These are phyloP conservation scores for Lachancea waltii DNA, from an alignment of 805 yeast species.

Conservation along the genomic window DNA sequence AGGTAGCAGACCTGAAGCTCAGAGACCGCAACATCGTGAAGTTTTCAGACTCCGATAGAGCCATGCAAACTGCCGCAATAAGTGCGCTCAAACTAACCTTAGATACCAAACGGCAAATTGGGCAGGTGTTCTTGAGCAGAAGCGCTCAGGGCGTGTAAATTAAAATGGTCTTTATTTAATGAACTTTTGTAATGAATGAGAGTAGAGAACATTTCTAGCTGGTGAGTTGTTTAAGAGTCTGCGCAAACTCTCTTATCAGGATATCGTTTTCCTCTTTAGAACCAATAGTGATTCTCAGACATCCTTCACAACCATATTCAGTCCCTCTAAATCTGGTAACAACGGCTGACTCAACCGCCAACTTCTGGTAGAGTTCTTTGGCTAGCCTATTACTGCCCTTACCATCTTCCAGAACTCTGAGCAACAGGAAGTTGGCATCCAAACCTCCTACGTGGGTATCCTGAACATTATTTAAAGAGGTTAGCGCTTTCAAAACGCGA, in stretches of 20 bases:
- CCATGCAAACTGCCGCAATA: constrained; percentile 11
- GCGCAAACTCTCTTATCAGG: constrained; percentile 46
- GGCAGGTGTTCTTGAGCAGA: constrained; percentile 18
- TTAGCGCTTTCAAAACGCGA: constrained; percentile 46
- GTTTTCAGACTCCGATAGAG: constrained; percentile 1
- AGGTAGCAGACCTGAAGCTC: constrained; percentile 15
- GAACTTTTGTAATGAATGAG: background rate
- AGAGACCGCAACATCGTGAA: background rate
- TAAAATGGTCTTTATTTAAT: too few species aligned
- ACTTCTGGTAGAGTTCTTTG: constrained; percentile 49
- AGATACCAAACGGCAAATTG: constrained; percentile 25
- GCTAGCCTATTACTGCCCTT: constrained; percentile 73
- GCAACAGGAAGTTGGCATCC: constrained; percentile 79
- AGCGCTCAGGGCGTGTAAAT: background rate
- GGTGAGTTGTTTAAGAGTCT: constrained; percentile 26
- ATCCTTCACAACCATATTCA: constrained; percentile 86
- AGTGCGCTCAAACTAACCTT: constrained; percentile 20
- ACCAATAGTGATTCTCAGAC: constrained; percentile 82
- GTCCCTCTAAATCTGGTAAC: constrained; percentile 89
- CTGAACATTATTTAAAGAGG: constrained; percentile 53
- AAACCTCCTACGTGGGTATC: constrained; percentile 70
- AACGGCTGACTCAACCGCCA: constrained; percentile 69
- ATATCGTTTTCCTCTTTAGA: constrained; percentile 64
- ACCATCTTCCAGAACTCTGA: constrained; percentile 63
- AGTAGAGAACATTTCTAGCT: background rate